phyloP scores from a whole-genome alignment of 2,329 filamentous ascomycete species.

The Beauveria bassiana region DNA sequence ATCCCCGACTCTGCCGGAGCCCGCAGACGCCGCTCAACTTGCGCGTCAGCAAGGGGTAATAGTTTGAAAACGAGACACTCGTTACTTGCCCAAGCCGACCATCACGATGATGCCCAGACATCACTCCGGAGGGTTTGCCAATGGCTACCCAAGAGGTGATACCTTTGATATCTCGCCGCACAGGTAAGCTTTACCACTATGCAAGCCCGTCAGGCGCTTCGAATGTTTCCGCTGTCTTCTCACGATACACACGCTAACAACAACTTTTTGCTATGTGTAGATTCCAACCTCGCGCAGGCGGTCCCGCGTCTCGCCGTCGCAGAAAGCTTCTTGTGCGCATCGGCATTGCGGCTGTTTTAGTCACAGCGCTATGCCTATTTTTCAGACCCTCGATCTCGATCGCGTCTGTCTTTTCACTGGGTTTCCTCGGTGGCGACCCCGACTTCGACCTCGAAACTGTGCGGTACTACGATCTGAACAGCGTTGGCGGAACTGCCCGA shows the following conservation, averaged over 20 bases:
- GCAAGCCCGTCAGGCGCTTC: neutral
- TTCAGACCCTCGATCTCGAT: conserved; percentile 60
- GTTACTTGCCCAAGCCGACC: conserved; percentile 12
- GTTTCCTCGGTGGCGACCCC: conserved; percentile 57
- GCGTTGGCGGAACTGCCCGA: conserved; percentile 81
- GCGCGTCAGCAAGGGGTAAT: conserved; percentile 11
- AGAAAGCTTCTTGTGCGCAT: conserved; percentile 65
- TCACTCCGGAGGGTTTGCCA: conserved; percentile 65
- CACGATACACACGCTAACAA: neutral
- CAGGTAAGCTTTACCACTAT: conserved; percentile 50
- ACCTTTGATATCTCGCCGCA: conserved; percentile 86
- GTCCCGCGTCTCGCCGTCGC: conserved; percentile 62
- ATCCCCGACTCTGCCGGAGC: neutral
- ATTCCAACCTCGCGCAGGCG: conserved; percentile 77
- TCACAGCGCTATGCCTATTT: conserved; percentile 64
- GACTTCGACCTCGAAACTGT: conserved; percentile 86
- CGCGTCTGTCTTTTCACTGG: conserved; percentile 59
- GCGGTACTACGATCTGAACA: conserved; percentile 90
- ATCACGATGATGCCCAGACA: conserved; percentile 80
- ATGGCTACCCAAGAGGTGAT: conserved; percentile 71
- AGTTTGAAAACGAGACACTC: neutral
- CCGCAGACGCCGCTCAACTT: conserved; percentile 1
- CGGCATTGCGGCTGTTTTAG: conserved; percentile 47
- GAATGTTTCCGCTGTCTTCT: neutral
- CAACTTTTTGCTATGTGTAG: conserved; percentile 35